Conservation (phyloP, 2,329 filamentous ascomycete genomes). For the Teratosphaeriaceae sp. region DNA sequence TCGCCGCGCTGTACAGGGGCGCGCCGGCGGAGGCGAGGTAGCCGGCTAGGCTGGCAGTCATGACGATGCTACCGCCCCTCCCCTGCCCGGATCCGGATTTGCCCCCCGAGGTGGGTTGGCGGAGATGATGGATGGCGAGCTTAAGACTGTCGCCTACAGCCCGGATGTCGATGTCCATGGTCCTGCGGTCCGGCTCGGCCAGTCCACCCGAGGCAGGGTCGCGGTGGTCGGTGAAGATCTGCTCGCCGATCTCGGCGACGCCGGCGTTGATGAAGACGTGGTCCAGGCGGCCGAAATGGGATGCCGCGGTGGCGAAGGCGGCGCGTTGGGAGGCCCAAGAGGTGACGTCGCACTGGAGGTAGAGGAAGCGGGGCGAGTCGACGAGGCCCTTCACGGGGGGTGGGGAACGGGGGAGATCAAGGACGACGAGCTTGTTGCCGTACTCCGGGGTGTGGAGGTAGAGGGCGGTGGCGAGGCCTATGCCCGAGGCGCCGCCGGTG, state of each 20-base stretch:
- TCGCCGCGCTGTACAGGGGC: conserved; percentile 44
- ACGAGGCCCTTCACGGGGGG: conserved; percentile 13
- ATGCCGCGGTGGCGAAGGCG: conserved; percentile 36
- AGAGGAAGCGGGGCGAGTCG: conserved; percentile 23
- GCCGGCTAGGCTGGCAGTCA: conserved; percentile 44
- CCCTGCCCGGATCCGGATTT: conserved; percentile 25
- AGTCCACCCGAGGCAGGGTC: conserved; percentile 37
- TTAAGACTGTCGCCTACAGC: conserved; percentile 43
- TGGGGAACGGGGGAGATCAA: conserved; percentile 19
- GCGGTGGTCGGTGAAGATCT: conserved; percentile 43
- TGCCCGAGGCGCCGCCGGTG: conserved; percentile 26
- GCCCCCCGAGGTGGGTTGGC: too few relatives aligned
- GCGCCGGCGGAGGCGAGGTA: conserved; percentile 44
- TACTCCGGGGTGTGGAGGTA: conserved; percentile 21
- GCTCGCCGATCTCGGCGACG: conserved; percentile 42
- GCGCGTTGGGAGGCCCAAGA: conserved; percentile 40
- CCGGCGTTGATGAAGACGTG: conserved; percentile 46
- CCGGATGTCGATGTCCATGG: conserved; percentile 41
- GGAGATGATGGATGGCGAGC: conserved; percentile 42
- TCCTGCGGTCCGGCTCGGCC: conserved; percentile 40
- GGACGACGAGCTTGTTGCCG: conserved; percentile 23
- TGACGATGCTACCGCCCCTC: conserved; percentile 39
- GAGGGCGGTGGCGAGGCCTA: conserved; percentile 26
- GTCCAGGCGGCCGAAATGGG: conserved; percentile 39
- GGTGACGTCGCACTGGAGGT: conserved; percentile 38